phyloP scores from a whole-genome alignment of 2,329 filamentous ascomycete genomes.

The Apiospora pterosperma region DNA sequence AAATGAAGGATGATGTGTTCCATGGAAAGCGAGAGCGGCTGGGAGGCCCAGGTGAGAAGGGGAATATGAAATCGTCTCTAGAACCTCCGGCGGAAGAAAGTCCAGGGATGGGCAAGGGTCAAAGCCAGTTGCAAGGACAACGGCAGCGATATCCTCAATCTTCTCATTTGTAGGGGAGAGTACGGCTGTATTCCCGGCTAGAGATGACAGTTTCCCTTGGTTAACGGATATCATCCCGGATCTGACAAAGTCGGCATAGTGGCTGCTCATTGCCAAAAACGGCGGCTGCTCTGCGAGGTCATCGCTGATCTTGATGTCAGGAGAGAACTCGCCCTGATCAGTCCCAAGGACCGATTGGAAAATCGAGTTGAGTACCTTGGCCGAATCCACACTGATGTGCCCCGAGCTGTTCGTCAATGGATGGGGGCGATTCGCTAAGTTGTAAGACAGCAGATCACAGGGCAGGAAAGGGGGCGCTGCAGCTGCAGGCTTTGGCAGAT shows the following conservation, averaged over 20 bases:
- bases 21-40: slow-evolving; percentile 65
- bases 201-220: slow-evolving; percentile 41
- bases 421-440: slow-evolving; percentile 58
- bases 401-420: slow-evolving; percentile 63
- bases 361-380: slow-evolving; percentile 49
- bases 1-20: slow-evolving; percentile 57
- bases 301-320: slow-evolving; percentile 34
- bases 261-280: slow-evolving; percentile 67
- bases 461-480: slow-evolving; percentile 64
- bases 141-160: slow-evolving; percentile 57
- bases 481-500: slow-evolving; percentile 33
- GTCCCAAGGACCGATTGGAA: slow-evolving; percentile 46
- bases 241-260: slow-evolving; percentile 71
- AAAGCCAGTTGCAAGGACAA: slow-evolving; percentile 76
- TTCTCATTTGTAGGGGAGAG: slow-evolving; percentile 24
- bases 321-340: slow-evolving; percentile 51
- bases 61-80: slow-evolving; percentile 55
- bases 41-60: slow-evolving; percentile 53
- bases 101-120: slow-evolving; percentile 60
- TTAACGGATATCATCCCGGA: slow-evolving; percentile 54
- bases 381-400: slow-evolving; percentile 57
- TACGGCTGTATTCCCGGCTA: slow-evolving; percentile 33
- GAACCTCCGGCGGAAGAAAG: slow-evolving; percentile 58
- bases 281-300: slow-evolving; percentile 48
- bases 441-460: slow-evolving; percentile 69